phyloP scores from a whole-genome alignment of 495 filamentous ascomycete species.

The Trichoderma virens region DNA sequence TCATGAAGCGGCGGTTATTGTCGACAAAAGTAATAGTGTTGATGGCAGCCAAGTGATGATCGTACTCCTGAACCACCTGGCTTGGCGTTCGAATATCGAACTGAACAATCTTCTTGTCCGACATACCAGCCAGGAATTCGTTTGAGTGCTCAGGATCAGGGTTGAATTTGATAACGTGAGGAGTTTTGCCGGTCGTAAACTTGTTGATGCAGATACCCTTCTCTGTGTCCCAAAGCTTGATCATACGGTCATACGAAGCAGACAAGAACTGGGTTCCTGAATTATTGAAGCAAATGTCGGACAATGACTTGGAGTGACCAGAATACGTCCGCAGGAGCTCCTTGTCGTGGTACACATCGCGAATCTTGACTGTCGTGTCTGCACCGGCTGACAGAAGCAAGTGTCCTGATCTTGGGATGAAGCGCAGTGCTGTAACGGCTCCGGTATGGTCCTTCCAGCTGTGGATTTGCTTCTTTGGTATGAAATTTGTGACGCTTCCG shows the following conservation, averaged over 20 bases:
- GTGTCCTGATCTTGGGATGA: conserved; percentile 83
- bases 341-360: conserved; percentile 83
- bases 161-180: conserved; percentile 92
- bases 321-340: conserved; percentile 84
- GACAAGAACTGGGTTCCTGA: conserved; percentile 82
- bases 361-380: conserved; percentile 87
- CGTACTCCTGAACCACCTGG: conserved; percentile 92
- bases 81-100: conserved; percentile 77
- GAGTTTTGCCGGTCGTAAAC: conserved; percentile 88
- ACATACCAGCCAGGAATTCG: conserved; percentile 94
- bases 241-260: conserved; percentile 86
- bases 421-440: conserved; percentile 75
- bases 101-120: conserved; percentile 97
- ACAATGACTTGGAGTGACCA: conserved; percentile 84
- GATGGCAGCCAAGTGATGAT: conserved; percentile 93
- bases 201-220: conserved; percentile 78
- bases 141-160: conserved; percentile 64
- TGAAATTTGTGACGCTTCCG: conserved; percentile 75
- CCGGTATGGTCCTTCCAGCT: conserved; percentile 84
- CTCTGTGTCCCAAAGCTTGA: conserved; percentile 98
- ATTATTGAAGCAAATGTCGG: conserved; percentile 80
- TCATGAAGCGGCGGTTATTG: conserved; percentile 91
- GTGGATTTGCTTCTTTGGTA: conserved; percentile 87
- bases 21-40: conserved; percentile 98
- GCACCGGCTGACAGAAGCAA: conserved; percentile 78